Evolutionary conservation across 2,329 filamentous ascomycete species (phyloP).

Genomic region (Trichoderma simmonsii): DNA sequence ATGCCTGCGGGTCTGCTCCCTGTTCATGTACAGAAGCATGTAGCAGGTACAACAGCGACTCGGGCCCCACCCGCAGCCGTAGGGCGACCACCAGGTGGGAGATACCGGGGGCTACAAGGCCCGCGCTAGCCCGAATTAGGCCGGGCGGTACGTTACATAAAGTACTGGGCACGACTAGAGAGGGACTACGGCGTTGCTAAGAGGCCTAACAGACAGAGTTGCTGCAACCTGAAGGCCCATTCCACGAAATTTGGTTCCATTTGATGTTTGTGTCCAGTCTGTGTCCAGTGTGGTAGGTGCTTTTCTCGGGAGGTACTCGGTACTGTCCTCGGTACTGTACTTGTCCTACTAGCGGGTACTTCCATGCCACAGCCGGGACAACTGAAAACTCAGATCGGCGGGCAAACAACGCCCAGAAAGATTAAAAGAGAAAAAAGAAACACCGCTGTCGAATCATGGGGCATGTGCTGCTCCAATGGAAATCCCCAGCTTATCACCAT

Average conservation of each 20-base stretch:
- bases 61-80: constrained; percentile 5
- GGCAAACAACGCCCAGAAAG: background rate
- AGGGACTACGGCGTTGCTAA: background rate
- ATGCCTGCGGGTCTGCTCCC: constrained; percentile 1
- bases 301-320: background rate
- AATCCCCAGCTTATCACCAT: background rate
- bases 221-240: background rate
- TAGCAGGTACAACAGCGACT: constrained; percentile 10
- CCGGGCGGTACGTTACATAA: constrained; percentile 19
- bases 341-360: background rate
- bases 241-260: background rate
- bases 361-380: background rate
- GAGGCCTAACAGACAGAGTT: background rate
- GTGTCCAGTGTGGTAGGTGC: background rate
- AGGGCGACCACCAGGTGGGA: constrained; percentile 15
- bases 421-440: background rate
- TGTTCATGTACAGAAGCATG: background rate
- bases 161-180: background rate
- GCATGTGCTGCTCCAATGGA: background rate
- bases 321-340: too few species aligned
- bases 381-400: background rate
- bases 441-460: background rate
- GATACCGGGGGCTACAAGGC: constrained; percentile 14
- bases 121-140: constrained; percentile 9
- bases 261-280: background rate